Evolutionary conservation across 768 basidiomycete genomes (phyloP).

Genomic region (Lactifluus subvellereus): DNA sequence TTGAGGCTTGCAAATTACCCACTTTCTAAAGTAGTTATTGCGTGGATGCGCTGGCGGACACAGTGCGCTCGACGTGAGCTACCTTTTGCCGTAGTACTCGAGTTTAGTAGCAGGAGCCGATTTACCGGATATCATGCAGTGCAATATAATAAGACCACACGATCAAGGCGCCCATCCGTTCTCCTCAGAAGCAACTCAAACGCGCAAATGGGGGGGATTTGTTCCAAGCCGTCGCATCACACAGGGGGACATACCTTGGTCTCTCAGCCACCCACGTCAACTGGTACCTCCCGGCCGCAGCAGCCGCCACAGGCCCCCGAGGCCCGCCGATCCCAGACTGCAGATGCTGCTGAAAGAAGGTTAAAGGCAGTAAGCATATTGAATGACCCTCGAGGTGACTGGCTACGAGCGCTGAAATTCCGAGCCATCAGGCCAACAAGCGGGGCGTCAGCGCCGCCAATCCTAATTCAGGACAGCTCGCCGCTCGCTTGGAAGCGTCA

Average conservation of each 20-base stretch:
- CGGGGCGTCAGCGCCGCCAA: constrained; percentile 41
- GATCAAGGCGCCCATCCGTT: not conserved
- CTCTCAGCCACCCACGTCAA: not conserved
- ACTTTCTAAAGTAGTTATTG: not conserved
- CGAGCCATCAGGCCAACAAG: constrained; percentile 33
- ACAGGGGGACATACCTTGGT: constrained; percentile 32
- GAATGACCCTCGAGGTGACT: not conserved
- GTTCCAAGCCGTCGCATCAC: constrained; percentile 33
- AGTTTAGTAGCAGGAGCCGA: not conserved
- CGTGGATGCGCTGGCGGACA: not conserved
- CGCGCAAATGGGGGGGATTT: constrained; percentile 33
- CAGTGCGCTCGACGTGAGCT: not conserved
- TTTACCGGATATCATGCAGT: not conserved
- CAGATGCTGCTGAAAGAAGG: constrained; percentile 34
- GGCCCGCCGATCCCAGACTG: constrained; percentile 29
- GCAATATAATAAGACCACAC: not conserved
- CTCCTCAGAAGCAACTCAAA: not conserved
- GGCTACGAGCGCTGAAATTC: constrained; percentile 1
- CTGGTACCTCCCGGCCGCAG: not conserved
- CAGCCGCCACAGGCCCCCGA: not conserved
- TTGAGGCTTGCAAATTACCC: not conserved
- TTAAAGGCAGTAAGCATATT: constrained; percentile 30
- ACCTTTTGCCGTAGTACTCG: not conserved
- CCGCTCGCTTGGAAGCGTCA: constrained; percentile 38
- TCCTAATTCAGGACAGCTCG: constrained; percentile 42